Evolutionary conservation across 805 yeast genomes (phyloP).

Genomic region (Candida oleophila): DNA sequence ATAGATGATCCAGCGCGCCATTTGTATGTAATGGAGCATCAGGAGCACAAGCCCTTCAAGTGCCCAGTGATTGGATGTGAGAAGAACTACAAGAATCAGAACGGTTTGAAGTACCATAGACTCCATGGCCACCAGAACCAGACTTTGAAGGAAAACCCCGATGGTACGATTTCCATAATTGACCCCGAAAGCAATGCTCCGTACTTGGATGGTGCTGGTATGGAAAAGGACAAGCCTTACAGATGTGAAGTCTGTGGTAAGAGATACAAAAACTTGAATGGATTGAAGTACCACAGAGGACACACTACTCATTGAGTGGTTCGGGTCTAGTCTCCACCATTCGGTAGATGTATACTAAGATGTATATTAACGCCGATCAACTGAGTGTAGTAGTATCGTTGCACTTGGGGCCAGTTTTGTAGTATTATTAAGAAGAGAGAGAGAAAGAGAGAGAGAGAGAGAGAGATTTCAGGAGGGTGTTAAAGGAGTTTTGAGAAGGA

Average conservation of each 20-base stretch:
- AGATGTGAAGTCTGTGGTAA: constrained; percentile 98
- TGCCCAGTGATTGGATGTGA: constrained; percentile 99
- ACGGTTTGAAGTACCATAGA: constrained; percentile 93
- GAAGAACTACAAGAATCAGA: constrained; percentile 95
- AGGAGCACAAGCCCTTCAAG: constrained; percentile 90
- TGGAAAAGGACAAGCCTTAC: constrained; percentile 97
- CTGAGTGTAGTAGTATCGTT: no score
- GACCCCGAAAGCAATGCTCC: constrained; percentile 91
- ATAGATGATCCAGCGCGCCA: constrained; percentile 97
- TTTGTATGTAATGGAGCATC: constrained; percentile 85
- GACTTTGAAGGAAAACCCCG: constrained; percentile 83
- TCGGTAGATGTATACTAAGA: not conserved
- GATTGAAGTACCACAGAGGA: constrained; percentile 94
- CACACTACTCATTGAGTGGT: constrained; percentile 94
- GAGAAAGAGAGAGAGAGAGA: no score
- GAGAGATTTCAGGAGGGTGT: no score
- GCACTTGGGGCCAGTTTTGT: no score
- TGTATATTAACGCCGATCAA: not conserved
- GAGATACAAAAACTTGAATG: constrained; percentile 92
- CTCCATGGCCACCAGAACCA: constrained; percentile 97
- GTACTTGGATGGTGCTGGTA: constrained; percentile 87
- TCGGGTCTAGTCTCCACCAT: not conserved
- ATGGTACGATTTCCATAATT: constrained; percentile 87
- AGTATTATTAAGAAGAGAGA: no score
- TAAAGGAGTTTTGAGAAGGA: no score